Percentiles rank a stretch among this genome's conserved stretches.
phyloP scores from a whole-genome alignment of 805 yeast genomes.

The Jamesozyma lodderae region DNA sequence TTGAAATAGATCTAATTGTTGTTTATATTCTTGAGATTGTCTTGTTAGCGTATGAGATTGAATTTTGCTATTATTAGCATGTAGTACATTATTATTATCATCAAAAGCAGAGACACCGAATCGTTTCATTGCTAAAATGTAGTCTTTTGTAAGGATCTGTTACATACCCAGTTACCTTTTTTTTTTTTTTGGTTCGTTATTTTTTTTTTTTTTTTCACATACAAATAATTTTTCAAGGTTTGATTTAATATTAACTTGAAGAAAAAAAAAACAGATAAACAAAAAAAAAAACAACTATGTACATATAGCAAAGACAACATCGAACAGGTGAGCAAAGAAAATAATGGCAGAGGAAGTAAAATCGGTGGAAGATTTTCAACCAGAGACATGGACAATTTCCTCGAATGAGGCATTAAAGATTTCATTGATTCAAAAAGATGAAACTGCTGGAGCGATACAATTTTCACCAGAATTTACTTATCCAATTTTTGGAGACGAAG shows the following conservation, averaged over 20 bases:
- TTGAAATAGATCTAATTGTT: slow-evolving; percentile 72
- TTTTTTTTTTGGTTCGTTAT: neutral
- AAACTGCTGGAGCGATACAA: slow-evolving; percentile 45
- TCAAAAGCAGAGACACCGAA: slow-evolving; percentile 43
- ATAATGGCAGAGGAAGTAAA: neutral
- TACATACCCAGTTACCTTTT: too few relatives aligned
- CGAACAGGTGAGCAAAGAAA: neutral
- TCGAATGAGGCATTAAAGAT: slow-evolving; percentile 61
- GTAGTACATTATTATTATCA: too few relatives aligned
- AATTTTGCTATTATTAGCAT: too few relatives aligned
- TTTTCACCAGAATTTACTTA: slow-evolving; percentile 81
- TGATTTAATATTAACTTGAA: neutral
- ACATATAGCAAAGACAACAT: too few relatives aligned
- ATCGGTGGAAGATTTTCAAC: slow-evolving; percentile 35
- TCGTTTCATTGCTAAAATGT: too few relatives aligned
- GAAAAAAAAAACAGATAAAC: neutral
- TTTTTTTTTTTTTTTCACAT: neutral
- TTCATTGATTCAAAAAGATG: slow-evolving; percentile 54
- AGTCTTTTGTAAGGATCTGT: too few relatives aligned
- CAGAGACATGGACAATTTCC: slow-evolving; percentile 67
- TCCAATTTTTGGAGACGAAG: slow-evolving; percentile 89
- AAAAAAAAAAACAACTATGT: neutral
- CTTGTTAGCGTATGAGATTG: slow-evolving; percentile 29
- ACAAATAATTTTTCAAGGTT: too few relatives aligned
- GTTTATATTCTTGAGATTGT: slow-evolving; percentile 52